A percentile compares a stretch with the other conserved stretches of the same genome.
These are phyloP conservation scores for Fraxinus dipetala DNA, from an alignment of 305 asterid species.

Conservation along the genomic window DNA sequence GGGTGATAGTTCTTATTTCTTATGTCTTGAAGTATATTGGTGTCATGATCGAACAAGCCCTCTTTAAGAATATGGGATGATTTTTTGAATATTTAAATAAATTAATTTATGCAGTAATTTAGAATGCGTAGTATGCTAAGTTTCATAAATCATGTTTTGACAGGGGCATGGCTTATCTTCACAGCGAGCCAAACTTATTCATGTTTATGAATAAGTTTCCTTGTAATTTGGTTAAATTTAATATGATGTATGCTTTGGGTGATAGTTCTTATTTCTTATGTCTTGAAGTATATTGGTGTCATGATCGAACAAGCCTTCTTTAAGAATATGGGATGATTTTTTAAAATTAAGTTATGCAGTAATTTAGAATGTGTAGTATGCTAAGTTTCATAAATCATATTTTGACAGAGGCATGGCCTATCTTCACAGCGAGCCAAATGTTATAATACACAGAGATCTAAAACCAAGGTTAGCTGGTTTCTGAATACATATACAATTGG, in stretches of 20 bases:
- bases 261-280: background rate
- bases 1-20: background rate
- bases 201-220: too few species aligned
- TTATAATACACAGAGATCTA: constrained; percentile 85
- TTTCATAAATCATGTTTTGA: constrained; percentile 15
- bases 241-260: background rate
- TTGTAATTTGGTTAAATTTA: background rate
- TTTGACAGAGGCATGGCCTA: constrained; percentile 92
- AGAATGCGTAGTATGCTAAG: background rate
- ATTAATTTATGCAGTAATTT: constrained; percentile 14
- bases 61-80: background rate
- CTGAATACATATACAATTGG: background rate
- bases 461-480: constrained; percentile 74
- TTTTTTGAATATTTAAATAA: constrained; percentile 14
- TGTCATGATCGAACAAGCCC: background rate
- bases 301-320: background rate
- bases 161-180: constrained; percentile 99
- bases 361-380: background rate
- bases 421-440: constrained; percentile 98
- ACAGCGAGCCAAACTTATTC: constrained; percentile 95
- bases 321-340: background rate
- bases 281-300: background rate
- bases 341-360: constrained; percentile 15
- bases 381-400: constrained; percentile 12
- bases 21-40: background rate